Evolutionary conservation across 176 grass and related monocot genomes (phyloP).

Genomic region (Aegilops tauschii): DNA sequence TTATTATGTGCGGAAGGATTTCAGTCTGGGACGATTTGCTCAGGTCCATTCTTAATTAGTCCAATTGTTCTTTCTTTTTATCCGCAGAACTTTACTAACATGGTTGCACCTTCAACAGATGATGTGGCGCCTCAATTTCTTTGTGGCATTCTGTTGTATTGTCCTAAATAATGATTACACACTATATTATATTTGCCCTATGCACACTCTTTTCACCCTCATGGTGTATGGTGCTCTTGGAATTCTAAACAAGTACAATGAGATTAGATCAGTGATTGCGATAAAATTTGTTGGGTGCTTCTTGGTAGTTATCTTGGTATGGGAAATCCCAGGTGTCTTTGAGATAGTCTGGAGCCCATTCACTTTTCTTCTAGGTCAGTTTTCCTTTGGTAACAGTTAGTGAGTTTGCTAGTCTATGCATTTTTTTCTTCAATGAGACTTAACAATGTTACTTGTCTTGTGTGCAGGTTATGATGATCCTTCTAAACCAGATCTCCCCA

Average conservation of each 20-base stretch:
- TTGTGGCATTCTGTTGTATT: constrained; percentile 92
- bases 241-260: constrained; percentile 95
- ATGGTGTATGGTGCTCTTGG: constrained; percentile 98
- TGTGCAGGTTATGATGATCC: constrained; percentile 79
- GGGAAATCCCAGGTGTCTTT: constrained; percentile 92
- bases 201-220: constrained; percentile 98
- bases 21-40: constrained; percentile 90
- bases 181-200: constrained; percentile 97
- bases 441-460: constrained; percentile 4
- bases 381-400: constrained; percentile 17
- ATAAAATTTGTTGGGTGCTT: constrained; percentile 81
- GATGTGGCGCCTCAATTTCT: constrained; percentile 99
- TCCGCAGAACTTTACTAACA: constrained; percentile 21
- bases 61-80: constrained; percentile 19
- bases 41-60: constrained; percentile 51
- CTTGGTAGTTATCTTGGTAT: constrained; percentile 82
- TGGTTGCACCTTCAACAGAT: constrained; percentile 68
- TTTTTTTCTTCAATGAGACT: constrained; percentile 15
- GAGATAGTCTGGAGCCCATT: constrained; percentile 91
- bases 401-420: neutral
- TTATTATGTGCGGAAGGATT: constrained; percentile 98
- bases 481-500: constrained; percentile 79
- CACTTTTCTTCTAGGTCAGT: constrained; percentile 77
- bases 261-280: constrained; percentile 77
- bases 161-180: constrained; percentile 91